phyloP scores from a whole-genome alignment of 2,329 filamentous ascomycete species.

The Alternaria burnsii region DNA sequence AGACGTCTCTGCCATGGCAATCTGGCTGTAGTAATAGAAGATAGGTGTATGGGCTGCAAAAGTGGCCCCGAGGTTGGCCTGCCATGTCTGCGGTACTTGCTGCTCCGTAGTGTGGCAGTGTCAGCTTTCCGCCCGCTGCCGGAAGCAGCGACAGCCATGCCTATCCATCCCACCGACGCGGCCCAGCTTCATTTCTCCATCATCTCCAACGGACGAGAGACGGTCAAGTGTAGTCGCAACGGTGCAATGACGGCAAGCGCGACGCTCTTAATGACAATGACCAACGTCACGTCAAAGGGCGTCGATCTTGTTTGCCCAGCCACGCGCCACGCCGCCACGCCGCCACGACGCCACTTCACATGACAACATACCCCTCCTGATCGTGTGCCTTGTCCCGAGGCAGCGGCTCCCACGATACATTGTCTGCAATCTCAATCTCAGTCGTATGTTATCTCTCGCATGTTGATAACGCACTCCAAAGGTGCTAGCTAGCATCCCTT shows the following conservation, averaged over 20 bases:
- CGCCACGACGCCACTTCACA: constrained; percentile 10
- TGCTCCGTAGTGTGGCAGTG: constrained; percentile 38
- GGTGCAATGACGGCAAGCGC: constrained; percentile 24
- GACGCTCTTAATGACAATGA: constrained; percentile 9
- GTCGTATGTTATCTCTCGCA: background rate
- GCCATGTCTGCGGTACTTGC: constrained; percentile 25
- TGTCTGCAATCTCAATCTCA: background rate
- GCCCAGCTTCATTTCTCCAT: constrained; percentile 10
- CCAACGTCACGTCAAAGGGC: constrained; percentile 12
- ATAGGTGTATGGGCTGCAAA: constrained; percentile 6
- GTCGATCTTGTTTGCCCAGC: constrained; percentile 13
- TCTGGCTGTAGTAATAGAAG: constrained; percentile 4
- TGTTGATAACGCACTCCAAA: background rate
- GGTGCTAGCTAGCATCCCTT: background rate
- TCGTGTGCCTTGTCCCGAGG: background rate
- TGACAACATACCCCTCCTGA: background rate
- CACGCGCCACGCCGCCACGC: background rate
- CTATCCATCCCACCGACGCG: constrained; percentile 10
- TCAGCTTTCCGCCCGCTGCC: constrained; percentile 35
- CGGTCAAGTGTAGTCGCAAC: constrained; percentile 9
- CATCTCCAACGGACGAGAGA: constrained; percentile 1
- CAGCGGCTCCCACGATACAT: background rate
- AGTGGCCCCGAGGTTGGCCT: constrained; percentile 20
- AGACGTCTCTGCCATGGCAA: constrained; percentile 33
- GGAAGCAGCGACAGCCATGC: constrained; percentile 21